Evolutionary conservation across 2,329 filamentous ascomycete species (phyloP).

Genomic region (Rhynchosporium agropyri): DNA sequence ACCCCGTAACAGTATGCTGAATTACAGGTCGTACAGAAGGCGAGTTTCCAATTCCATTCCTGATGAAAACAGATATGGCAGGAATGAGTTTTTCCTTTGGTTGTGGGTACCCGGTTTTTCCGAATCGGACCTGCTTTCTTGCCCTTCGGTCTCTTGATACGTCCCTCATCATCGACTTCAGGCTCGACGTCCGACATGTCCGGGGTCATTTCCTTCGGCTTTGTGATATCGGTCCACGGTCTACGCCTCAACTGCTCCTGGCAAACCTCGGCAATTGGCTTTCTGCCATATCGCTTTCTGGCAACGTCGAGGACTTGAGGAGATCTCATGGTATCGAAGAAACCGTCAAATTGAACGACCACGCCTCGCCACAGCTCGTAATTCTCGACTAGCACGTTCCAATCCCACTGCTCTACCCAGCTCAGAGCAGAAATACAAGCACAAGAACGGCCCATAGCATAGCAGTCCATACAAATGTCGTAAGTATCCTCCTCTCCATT

Average conservation of each 20-base stretch:
- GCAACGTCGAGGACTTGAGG: slow-evolving; percentile 73
- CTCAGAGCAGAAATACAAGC: slow-evolving; percentile 80
- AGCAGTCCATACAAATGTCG: slow-evolving; percentile 98
- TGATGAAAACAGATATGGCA: slow-evolving; percentile 86
- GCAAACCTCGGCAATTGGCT: slow-evolving; percentile 88
- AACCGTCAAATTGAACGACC: slow-evolving; percentile 73
- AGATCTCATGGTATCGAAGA: slow-evolving; percentile 64
- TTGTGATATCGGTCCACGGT: slow-evolving; percentile 79
- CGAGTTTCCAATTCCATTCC: slow-evolving; percentile 83
- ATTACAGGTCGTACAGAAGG: slow-evolving; percentile 75
- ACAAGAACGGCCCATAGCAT: slow-evolving; percentile 94
- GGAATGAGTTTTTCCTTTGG: slow-evolving; percentile 52
- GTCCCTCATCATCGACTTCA: slow-evolving; percentile 66
- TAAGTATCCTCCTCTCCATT: slow-evolving; percentile 82
- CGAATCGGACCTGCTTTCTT: slow-evolving; percentile 47
- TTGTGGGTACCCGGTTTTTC: slow-evolving; percentile 47
- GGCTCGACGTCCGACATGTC: slow-evolving; percentile 54
- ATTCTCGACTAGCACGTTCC: slow-evolving; percentile 73
- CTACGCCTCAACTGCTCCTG: slow-evolving; percentile 81
- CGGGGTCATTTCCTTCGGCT: slow-evolving; percentile 37
- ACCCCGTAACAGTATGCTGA: slow-evolving; percentile 91
- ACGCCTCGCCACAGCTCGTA: slow-evolving; percentile 83
- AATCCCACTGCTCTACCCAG: slow-evolving; percentile 93
- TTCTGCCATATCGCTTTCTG: slow-evolving; percentile 67
- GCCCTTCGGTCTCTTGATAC: slow-evolving; percentile 63